Evolutionary conservation across 2,329 filamentous ascomycete species (phyloP), one percentile per base, ranked within the genome.

Genomic region (Trichoderma sp.): DNA sequence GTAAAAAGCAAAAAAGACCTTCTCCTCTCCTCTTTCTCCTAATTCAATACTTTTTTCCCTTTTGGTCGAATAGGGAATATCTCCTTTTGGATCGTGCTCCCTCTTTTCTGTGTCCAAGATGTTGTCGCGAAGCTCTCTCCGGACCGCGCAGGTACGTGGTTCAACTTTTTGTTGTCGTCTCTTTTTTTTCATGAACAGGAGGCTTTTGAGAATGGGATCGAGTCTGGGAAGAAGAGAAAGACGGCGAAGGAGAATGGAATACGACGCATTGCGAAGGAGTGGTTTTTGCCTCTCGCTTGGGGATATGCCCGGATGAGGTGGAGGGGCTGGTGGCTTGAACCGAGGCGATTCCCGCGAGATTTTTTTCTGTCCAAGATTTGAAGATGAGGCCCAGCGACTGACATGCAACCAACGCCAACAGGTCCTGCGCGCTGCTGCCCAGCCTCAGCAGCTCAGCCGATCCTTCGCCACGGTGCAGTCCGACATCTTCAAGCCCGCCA

Each of bases 401-500:
- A 77, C 71, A 54, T 66, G 34, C 72, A 66, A 59, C 58, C 32
- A 58, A 58, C 63, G 59, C 56, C 11, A 70, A 18, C 74, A 88
- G 86, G 82, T 85, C 81, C 81, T 88, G 75, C 83, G 84, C 79
- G 79, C 84, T 78, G 80, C 83, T 72, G 83, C 84, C 73, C 77
- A 76, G 76, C 80, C 80, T 73, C 83, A 82, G 74, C 81, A 81
- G 74, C 77, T 79, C 73, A 79, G 83, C 70, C 85, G 86, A 79
- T 83, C 83, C 76, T 90, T 94, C 81, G 93, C 93, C 76, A 97
- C 93, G 73, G 86, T 97, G 76, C 89, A 94, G 83, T 91, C 91
- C 81, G 96, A 98, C 83, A 95, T 98, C 83, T 97, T 98, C 89
- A 97, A 97, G 89, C 94, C 94, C 76, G 94, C 95, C 85, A 96